phyloP scores from a whole-genome alignment of 2,329 filamentous ascomycete species.

The Alternaria viburni region DNA sequence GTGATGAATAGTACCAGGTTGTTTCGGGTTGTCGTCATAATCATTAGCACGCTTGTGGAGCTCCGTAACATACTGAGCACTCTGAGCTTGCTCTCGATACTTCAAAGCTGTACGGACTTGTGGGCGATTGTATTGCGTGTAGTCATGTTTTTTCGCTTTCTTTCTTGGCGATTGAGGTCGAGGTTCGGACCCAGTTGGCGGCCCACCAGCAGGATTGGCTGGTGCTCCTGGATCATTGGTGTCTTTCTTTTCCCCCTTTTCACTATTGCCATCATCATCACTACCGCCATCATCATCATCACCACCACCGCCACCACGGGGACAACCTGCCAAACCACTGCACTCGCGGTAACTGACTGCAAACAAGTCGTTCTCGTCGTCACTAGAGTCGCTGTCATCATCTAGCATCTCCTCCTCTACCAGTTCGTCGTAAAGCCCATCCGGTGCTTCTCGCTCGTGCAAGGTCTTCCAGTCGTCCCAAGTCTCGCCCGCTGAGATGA shows the following conservation, averaged over 20 bases:
- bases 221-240: not conserved
- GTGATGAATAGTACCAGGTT: not conserved
- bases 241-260: not conserved
- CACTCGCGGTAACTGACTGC: not conserved
- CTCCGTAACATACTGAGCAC: not conserved
- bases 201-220: not conserved
- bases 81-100: not conserved
- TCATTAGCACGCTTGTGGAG: not conserved
- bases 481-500: not conserved
- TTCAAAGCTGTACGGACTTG: not conserved
- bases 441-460: not conserved
- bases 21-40: not conserved
- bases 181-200: not conserved
- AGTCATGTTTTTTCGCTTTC: not conserved
- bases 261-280: not conserved
- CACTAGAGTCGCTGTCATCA: not conserved
- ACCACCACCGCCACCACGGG: not conserved
- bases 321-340: not conserved
- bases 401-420: not conserved
- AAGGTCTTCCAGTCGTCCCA: not conserved
- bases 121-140: not conserved
- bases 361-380: not conserved
- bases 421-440: not conserved
- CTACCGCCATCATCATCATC: not conserved
- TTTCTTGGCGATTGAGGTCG: too few species aligned